Evolutionary conservation across 345 rosid genomes (phyloP), one percentile per base, ranked within the genome.

Genomic region (Citrus inodora): DNA sequence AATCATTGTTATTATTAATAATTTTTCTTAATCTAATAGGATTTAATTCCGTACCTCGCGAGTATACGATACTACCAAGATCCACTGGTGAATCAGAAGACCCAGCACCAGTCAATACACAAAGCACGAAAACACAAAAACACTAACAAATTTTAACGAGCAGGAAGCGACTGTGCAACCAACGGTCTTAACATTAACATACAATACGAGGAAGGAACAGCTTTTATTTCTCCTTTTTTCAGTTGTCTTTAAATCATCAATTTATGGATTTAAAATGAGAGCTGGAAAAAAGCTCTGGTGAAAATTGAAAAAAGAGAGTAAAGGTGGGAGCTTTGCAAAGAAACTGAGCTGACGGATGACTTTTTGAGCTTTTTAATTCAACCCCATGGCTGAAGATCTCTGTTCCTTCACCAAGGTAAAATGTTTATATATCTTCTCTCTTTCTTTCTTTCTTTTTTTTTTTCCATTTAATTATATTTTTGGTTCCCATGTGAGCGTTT

Each of bases 321-420:
- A 10, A 46, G 51, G 51, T 46, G 51, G 51, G 51, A 46, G 51
- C 51, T 46, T 46, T 46, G 69, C 40, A 11, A 66, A 21, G 72
- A 56, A 70, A 53, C 81, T 32, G 61, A 82, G 83, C 86, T 81
- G 79, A 82, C 86, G 84, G 81, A 90, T 92, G 96, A 89, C 80
- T 87, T 83, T 88, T 82, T 85, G 85, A 91, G 87, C 85, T 91
- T 76, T 16, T 25, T 64, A 90, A 71, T 24, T 35, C 74, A 35
- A 61, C 76, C 73, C 80, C 28, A 94, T 94, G 99, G 97, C 91
- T 74, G 97, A 89, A 66, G 93, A 92, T 88, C 87, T 82, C 84
- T 85, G 87, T 85, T 85, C 82, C 87, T 88, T 87, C 89, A 70
- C 88, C 64, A 96, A 92, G 98, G 99, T 96, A 46, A 46, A 46